Evolutionary conservation across 345 rosid species (phyloP).

Genomic region (Salix purpurea): DNA sequence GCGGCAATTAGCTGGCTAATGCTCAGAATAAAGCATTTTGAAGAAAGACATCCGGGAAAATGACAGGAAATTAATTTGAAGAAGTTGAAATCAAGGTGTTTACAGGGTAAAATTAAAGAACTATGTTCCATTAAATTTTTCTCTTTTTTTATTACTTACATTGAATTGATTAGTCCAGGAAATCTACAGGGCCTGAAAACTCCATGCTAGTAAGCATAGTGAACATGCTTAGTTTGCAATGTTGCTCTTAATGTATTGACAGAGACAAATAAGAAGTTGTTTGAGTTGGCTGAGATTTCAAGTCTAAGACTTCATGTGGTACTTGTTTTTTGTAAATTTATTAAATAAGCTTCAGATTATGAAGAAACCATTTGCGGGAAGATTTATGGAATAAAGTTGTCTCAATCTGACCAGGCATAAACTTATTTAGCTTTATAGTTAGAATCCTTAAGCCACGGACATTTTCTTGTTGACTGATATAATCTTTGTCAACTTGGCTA

Average conservation of each 20-base stretch:
- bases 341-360: constrained; percentile 17
- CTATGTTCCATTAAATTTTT: background rate
- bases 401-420: constrained; percentile 12
- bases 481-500: constrained; percentile 1
- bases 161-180: too few relatives aligned
- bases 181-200: too few relatives aligned
- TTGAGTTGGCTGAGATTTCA: background rate
- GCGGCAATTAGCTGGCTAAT: background rate
- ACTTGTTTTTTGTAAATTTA: background rate
- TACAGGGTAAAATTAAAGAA: background rate
- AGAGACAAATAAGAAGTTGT: constrained; percentile 7
- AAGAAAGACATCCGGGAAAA: background rate
- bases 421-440: constrained; percentile 3
- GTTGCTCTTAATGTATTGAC: background rate
- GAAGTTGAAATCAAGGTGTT: background rate
- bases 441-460: background rate
- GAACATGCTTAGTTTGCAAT: background rate
- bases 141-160: too few relatives aligned
- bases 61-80: background rate
- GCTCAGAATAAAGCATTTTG: background rate
- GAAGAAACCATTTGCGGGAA: constrained; percentile 8
- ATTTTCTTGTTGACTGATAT: background rate
- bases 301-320: constrained; percentile 1
- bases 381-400: constrained; percentile 9
- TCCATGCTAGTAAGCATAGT: too few relatives aligned